phyloP scores from a whole-genome alignment of 2,329 filamentous ascomycete genomes.

The Alternaria ethzedia region DNA sequence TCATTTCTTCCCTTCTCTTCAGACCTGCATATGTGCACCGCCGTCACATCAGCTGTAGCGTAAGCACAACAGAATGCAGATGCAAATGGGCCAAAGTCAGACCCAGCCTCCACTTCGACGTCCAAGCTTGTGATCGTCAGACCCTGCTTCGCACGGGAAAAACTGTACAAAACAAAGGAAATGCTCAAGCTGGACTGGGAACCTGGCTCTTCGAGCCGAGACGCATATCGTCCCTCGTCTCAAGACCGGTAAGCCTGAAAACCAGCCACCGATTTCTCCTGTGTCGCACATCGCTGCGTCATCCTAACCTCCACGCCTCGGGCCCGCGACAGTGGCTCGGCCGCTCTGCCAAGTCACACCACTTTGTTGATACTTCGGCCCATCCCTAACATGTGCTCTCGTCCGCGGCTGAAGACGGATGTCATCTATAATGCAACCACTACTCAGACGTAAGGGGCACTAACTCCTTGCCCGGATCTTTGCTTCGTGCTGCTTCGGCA shows the following conservation, averaged over 20 bases:
- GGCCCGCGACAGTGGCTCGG: slow-evolving; percentile 18
- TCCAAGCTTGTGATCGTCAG: slow-evolving; percentile 3
- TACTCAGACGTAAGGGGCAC: slow-evolving; percentile 2
- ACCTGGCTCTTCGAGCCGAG: slow-evolving; percentile 1
- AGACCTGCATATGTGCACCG: slow-evolving; percentile 1
- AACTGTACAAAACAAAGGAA: slow-evolving; percentile 1
- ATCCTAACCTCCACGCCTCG: slow-evolving; percentile 4
- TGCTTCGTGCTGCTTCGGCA: background rate
- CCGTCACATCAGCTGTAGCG: background rate
- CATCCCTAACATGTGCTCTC: slow-evolving; percentile 14
- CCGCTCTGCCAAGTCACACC: slow-evolving; percentile 21
- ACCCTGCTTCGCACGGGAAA: background rate
- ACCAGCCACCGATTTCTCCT: slow-evolving; percentile 13
- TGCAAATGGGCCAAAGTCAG: background rate
- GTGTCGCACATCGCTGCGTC: slow-evolving; percentile 4
- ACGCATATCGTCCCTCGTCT: slow-evolving; percentile 20
- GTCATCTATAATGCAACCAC: slow-evolving; percentile 7
- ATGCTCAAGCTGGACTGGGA: background rate
- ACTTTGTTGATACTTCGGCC: slow-evolving; percentile 16
- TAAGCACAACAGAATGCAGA: slow-evolving; percentile 3
- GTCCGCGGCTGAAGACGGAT: slow-evolving; percentile 18
- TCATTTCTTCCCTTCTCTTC: background rate
- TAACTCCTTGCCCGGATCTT: background rate
- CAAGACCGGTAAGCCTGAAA: slow-evolving; percentile 25
- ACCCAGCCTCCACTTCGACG: background rate